phyloP scores from a whole-genome alignment of 805 yeast genomes.

The Candida sakaeoensis region DNA sequence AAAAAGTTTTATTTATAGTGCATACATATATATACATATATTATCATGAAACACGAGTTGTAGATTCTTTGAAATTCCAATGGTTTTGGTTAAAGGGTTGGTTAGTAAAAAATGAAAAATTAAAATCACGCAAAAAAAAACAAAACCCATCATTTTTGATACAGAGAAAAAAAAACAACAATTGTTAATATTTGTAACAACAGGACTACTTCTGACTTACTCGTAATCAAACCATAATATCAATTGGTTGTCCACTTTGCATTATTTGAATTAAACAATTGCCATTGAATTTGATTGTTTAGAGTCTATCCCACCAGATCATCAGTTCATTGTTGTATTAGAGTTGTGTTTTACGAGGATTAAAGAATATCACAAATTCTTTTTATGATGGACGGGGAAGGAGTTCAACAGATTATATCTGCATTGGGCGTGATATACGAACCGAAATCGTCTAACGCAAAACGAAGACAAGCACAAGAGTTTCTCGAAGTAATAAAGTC shows the following conservation, averaged over 20 bases:
- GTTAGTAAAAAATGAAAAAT: background rate
- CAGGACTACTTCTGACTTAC: too few species aligned
- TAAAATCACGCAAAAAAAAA: constrained; percentile 3
- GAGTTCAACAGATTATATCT: constrained; percentile 67
- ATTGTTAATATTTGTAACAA: background rate
- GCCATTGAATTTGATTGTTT: too few species aligned
- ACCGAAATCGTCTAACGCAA: constrained; percentile 56
- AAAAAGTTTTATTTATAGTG: constrained; percentile 75
- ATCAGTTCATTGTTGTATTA: too few species aligned
- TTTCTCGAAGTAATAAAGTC: constrained; percentile 74
- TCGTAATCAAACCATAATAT: too few species aligned
- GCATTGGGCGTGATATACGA: constrained; percentile 77
- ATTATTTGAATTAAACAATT: too few species aligned
- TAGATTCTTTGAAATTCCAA: too few species aligned
- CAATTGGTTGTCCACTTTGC: too few species aligned
- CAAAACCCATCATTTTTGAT: background rate
- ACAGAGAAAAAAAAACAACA: constrained; percentile 1
- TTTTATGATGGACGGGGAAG: constrained; percentile 58
- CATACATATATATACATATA: background rate
- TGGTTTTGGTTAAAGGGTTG: background rate
- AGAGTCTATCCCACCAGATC: too few species aligned
- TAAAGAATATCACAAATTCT: too few species aligned
- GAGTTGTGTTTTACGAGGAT: too few species aligned
- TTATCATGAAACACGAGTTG: background rate
- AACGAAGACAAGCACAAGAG: constrained; percentile 51